Base-by-base conservation (phyloP, 305 asterid species). In the Stenogyne calaminthoides region DNA sequence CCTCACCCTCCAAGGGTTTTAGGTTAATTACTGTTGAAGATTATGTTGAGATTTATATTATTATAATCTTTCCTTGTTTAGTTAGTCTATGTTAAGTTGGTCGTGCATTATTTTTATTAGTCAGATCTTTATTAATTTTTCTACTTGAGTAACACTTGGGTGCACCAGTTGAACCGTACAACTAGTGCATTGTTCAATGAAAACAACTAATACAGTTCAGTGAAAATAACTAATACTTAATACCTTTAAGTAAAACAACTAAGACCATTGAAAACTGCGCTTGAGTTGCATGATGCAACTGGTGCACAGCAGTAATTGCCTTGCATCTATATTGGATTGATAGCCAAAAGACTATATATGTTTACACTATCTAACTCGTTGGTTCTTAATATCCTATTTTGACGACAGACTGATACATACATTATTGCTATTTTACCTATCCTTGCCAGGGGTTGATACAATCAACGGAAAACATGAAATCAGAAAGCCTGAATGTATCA, bases 361-460 rank as follows among this genome's bases (percentile, higher is more conserved):
- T 1, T 56, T 40, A 55, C 25, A 40, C 59, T 70, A 54, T 15
- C 15, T 10, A 22, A 59, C 42, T 77, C 68, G 19, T 60, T 70
- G 54, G 59, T 73, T 51, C 63, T 39, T 76, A 59, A 61, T 75
- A 59, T 49, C 22, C 6, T 49, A 49, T 15, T 15, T 37, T 69
- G 55, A 7, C 47, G 16, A 16, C 40, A 60, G 18, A 56, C 72
- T 76, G 54, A 60, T 56, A 57, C 12, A 20, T 62, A 18, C 29
- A 37, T 15, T 69, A 59, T 54, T 76, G 61, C 69, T 70, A 69
- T 47, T 49, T 52, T 8, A 36, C 74, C 66, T 60, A 18, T 77
- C 71, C 70, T 75, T 83, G 42, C 70, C 89, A 95, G 99, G 94
- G 97, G 77, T 81, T 95, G 80, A 92, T 79, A 54, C 89, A 87